phyloP scores from a whole-genome alignment of 257 asterid species.

The Forsythia suspensa region DNA sequence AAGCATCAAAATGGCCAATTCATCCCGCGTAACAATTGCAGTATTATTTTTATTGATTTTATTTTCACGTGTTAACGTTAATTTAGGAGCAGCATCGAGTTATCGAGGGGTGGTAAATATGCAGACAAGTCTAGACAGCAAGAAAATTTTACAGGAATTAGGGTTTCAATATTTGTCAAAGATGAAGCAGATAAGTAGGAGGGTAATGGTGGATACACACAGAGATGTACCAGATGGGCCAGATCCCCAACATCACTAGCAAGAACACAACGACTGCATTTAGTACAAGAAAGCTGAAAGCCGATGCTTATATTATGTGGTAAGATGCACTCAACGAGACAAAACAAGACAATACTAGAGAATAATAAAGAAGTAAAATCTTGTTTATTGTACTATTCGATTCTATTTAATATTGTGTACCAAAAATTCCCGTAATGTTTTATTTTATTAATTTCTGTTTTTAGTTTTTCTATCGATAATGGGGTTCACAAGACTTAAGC shows the following conservation, averaged over 20 bases:
- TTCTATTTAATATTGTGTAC: background rate
- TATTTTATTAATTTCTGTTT: background rate
- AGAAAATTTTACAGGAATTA: slow-evolving; percentile 6
- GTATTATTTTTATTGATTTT: background rate
- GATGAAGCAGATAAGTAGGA: slow-evolving; percentile 6
- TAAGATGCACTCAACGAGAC: background rate
- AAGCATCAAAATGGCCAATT: background rate
- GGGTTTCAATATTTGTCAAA: background rate
- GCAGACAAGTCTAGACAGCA: background rate
- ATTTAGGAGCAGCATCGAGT: background rate
- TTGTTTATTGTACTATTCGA: too few species aligned
- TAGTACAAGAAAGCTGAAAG: background rate
- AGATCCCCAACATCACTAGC: slow-evolving; percentile 28
- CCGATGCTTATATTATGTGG: background rate
- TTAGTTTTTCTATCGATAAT: background rate
- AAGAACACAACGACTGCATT: background rate
- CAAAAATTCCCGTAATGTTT: background rate
- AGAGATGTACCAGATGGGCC: slow-evolving; percentile 33
- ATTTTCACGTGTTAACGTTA: background rate
- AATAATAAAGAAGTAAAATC: too few species aligned
- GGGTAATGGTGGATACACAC: slow-evolving; percentile 15
- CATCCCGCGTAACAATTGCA: background rate
- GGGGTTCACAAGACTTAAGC: background rate
- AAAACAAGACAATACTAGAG: too few species aligned
- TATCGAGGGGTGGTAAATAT: slow-evolving; percentile 3